Conservation (phyloP, 495 filamentous ascomycete species). For the Hypoxylon lienhwacheense region DNA sequence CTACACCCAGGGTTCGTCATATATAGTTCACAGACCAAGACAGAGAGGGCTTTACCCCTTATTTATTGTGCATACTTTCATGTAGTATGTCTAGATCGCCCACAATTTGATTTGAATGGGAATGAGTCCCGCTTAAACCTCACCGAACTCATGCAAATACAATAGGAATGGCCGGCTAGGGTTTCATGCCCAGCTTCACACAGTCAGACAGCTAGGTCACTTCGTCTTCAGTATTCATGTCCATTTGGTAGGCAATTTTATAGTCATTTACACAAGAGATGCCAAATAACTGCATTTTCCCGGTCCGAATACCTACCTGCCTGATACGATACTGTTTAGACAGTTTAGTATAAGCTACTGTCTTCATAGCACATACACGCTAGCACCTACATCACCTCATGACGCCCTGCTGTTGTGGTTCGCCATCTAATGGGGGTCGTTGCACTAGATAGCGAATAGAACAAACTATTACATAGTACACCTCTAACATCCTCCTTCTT, state of each 20-base stretch:
- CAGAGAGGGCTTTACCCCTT: neutral
- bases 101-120: neutral
- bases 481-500: slow-evolving; percentile 23
- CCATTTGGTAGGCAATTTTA: no score
- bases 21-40: neutral
- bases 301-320: slow-evolving; percentile 17
- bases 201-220: no score
- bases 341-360: no score
- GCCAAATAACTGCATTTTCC: neutral
- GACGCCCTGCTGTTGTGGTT: neutral
- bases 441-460: slow-evolving; percentile 10
- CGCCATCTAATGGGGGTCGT: slow-evolving; percentile 9
- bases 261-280: neutral
- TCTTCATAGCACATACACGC: neutral
- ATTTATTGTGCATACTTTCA: neutral
- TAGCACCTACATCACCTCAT: slow-evolving; percentile 8
- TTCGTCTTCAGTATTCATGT: no score
- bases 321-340: no score
- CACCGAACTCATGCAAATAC: slow-evolving; percentile 6
- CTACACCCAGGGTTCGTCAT: neutral
- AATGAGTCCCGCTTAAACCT: slow-evolving; percentile 14
- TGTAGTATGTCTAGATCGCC: neutral
- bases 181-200: slow-evolving; percentile 5
- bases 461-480: no score
- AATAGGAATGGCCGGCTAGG: slow-evolving; percentile 1